phyloP scores from a whole-genome alignment of 176 grass and related monocot species.

The Oryza officinalis region DNA sequence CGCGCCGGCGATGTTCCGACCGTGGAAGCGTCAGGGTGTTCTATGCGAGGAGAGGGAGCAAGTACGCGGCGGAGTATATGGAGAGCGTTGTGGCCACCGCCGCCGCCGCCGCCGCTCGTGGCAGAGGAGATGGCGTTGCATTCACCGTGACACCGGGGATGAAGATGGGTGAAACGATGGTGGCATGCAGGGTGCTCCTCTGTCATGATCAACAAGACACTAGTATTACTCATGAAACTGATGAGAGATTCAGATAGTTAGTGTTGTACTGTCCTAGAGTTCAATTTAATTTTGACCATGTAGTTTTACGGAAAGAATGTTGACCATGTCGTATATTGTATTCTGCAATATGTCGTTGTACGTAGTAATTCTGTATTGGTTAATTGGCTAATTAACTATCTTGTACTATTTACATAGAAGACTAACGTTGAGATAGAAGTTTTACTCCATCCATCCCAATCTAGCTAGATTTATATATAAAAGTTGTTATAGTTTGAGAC shows the following conservation, averaged over 20 bases:
- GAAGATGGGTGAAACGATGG: not conserved
- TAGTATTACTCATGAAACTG: not conserved
- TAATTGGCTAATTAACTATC: too few relatives aligned
- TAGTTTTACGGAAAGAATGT: not conserved
- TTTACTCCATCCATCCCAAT: too few relatives aligned
- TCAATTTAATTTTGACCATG: not conserved
- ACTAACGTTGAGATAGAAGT: too few relatives aligned
- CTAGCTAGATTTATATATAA: too few relatives aligned
- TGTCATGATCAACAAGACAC: not conserved
- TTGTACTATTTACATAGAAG: too few relatives aligned
- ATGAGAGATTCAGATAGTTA: not conserved
- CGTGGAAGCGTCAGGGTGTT: not conserved
- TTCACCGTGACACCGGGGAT: slow-evolving; percentile 23
- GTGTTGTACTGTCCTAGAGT: too few relatives aligned
- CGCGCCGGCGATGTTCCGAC: not conserved
- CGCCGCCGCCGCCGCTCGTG: not conserved
- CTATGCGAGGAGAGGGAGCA: slow-evolving; percentile 5
- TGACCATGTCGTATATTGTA: too few relatives aligned
- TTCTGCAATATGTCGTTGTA: too few relatives aligned
- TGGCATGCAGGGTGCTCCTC: slow-evolving; percentile 7
- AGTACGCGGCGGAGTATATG: not conserved
- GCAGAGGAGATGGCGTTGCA: not conserved
- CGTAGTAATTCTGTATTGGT: too few relatives aligned
- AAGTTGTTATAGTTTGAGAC: too few relatives aligned
- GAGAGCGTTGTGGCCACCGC: not conserved